Percentiles rank a stretch among this genome's conserved stretches.
phyloP scores from a whole-genome alignment of 2,329 filamentous ascomycete genomes.

The Xylaria sp. region DNA sequence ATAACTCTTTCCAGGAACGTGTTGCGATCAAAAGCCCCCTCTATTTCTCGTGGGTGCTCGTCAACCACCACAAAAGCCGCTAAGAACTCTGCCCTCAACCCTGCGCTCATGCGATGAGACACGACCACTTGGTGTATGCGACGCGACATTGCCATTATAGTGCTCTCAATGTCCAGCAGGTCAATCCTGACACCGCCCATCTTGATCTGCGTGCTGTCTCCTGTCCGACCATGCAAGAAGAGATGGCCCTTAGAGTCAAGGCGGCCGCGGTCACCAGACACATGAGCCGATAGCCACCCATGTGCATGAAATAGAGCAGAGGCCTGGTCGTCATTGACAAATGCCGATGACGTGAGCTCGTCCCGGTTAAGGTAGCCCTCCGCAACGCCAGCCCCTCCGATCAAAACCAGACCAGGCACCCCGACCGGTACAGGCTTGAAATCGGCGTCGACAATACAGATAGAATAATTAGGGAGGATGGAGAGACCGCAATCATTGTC shows the following conservation, averaged over 20 bases:
- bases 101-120: neutral
- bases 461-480: neutral
- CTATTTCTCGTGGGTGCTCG: no score
- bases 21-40: no score
- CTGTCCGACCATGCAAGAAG: neutral
- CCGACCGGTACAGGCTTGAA: neutral
- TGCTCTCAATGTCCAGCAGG: conserved; percentile 8
- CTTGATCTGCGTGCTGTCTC: conserved; percentile 8
- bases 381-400: conserved; percentile 3
- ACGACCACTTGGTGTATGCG: neutral
- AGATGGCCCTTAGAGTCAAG: neutral
- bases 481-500: neutral
- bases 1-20: no score
- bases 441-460: neutral
- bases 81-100: neutral
- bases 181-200: conserved; percentile 3
- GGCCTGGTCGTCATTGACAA: neutral
- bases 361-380: conserved; percentile 3
- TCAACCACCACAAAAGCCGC: neutral
- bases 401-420: neutral
- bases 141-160: neutral
- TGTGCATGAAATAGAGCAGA: neutral
- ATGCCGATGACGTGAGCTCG: neutral
- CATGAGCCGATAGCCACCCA: neutral
- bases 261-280: neutral